Evolutionary conservation across 202 grass and related monocot species (phyloP).

Genomic region (Carex arenaria): DNA sequence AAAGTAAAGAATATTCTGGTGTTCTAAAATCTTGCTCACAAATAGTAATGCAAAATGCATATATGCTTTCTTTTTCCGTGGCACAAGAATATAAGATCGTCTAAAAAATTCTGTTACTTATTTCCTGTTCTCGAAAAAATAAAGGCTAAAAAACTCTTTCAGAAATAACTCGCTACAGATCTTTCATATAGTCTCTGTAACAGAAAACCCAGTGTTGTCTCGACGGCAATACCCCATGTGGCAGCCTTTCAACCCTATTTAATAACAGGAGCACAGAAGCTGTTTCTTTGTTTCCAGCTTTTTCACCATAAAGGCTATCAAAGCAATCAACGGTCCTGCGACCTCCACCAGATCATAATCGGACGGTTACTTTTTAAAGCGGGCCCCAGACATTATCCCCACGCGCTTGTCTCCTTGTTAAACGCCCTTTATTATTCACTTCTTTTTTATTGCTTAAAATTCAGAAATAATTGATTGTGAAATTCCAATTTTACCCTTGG

Average conservation of each 20-base stretch:
- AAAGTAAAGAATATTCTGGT: neutral
- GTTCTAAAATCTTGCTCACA: neutral
- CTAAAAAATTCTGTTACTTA: neutral
- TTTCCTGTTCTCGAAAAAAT: neutral
- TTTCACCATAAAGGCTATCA: neutral
- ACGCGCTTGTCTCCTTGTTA: neutral
- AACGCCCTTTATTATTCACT: slow-evolving; percentile 11
- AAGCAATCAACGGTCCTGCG: neutral
- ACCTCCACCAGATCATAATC: slow-evolving; percentile 31
- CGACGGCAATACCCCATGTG: neutral
- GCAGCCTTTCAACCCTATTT: slow-evolving; percentile 5
- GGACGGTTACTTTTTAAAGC: slow-evolving; percentile 23
- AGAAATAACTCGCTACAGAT: neutral
- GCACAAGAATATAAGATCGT: neutral
- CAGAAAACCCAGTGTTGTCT: neutral
- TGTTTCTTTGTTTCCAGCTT: slow-evolving; percentile 16
- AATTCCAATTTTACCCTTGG: slow-evolving; percentile 8
- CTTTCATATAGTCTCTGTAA: neutral
- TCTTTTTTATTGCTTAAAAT: neutral
- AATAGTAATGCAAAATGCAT: neutral
- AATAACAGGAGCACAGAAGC: neutral
- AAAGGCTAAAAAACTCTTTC: neutral
- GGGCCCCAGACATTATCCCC: slow-evolving; percentile 23
- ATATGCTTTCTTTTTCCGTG: neutral
- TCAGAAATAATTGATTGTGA: neutral